phyloP scores from a whole-genome alignment of 2,329 filamentous ascomycete species.

The Colletotrichum sojae region DNA sequence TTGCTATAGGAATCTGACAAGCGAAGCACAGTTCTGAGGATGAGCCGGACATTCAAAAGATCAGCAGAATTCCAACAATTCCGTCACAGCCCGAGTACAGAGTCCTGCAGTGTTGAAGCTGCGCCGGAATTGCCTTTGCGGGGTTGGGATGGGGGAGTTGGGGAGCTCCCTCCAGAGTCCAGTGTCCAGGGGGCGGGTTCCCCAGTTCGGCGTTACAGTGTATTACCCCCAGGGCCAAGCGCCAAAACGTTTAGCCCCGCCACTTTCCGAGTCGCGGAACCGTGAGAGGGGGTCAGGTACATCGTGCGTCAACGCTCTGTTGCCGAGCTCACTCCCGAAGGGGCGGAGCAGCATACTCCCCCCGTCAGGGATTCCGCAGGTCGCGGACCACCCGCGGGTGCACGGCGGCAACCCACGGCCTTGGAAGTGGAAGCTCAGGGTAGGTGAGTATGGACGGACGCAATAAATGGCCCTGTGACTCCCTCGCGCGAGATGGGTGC shows the following conservation, averaged over 20 bases:
- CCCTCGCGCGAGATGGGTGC: constrained; percentile 15
- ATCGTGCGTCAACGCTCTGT: constrained; percentile 1
- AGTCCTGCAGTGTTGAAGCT: too few species aligned
- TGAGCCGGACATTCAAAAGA: too few species aligned
- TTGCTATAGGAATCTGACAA: too few species aligned
- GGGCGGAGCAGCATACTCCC: constrained; percentile 38
- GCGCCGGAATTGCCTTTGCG: constrained; percentile 23
- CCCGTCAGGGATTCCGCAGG: constrained; percentile 17
- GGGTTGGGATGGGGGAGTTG: constrained; percentile 24
- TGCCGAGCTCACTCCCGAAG: constrained; percentile 42
- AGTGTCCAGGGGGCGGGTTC: constrained; percentile 20
- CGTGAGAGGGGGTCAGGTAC: constrained; percentile 17
- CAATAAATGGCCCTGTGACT: constrained; percentile 33
- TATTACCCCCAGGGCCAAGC: constrained; percentile 8
- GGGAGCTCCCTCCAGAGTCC: not conserved
- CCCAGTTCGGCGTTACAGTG: constrained; percentile 9
- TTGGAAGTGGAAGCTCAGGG: constrained; percentile 30
- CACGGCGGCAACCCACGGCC: constrained; percentile 35
- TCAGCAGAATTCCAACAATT: too few species aligned
- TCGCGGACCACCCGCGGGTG: constrained; percentile 2
- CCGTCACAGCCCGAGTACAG: too few species aligned
- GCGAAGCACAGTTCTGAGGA: too few species aligned
- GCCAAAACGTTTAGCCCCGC: constrained; percentile 42
- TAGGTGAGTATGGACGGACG: constrained; percentile 9
- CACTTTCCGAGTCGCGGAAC: constrained; percentile 41